These are phyloP conservation scores for Leccinum angustisporum DNA, from an alignment of 1,284 basidiomycete species.

Conservation along the genomic window DNA sequence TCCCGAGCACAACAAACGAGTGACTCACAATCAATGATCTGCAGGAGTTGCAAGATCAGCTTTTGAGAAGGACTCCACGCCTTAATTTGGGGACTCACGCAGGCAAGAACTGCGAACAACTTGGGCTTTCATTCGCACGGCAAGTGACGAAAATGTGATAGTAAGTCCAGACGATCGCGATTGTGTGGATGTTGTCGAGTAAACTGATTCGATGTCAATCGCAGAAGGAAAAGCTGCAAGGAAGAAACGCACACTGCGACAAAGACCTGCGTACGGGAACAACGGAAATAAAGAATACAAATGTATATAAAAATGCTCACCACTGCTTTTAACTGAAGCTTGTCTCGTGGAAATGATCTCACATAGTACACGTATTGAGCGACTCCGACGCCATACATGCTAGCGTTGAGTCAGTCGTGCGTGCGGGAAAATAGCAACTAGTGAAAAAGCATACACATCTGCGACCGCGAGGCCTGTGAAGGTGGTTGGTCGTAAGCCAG, in stretches of 20 bases:
- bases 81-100: constrained; percentile 9
- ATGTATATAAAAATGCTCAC: constrained; percentile 6
- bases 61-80: background rate
- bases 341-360: constrained; percentile 19
- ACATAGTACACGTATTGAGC: constrained; percentile 21
- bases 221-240: background rate
- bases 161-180: background rate
- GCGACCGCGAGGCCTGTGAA: constrained; percentile 1
- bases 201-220: constrained; percentile 11
- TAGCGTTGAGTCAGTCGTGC: background rate
- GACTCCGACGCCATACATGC: constrained; percentile 13
- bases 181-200: constrained; percentile 11
- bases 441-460: background rate
- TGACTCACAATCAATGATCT: constrained; percentile 12
- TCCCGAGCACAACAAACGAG: background rate
- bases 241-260: constrained; percentile 11
- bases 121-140: background rate
- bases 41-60: background rate
- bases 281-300: no score
- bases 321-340: constrained; percentile 1
- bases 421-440: background rate
- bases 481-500: background rate
- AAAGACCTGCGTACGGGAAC: constrained; percentile 8
- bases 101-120: constrained; percentile 9
- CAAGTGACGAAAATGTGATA: constrained; percentile 11